A percentile compares a stretch with the other conserved stretches of the same genome.
These are phyloP conservation scores for Umbellularia californica DNA, from an alignment of 164 flowering plant species.

Conservation along the genomic window DNA sequence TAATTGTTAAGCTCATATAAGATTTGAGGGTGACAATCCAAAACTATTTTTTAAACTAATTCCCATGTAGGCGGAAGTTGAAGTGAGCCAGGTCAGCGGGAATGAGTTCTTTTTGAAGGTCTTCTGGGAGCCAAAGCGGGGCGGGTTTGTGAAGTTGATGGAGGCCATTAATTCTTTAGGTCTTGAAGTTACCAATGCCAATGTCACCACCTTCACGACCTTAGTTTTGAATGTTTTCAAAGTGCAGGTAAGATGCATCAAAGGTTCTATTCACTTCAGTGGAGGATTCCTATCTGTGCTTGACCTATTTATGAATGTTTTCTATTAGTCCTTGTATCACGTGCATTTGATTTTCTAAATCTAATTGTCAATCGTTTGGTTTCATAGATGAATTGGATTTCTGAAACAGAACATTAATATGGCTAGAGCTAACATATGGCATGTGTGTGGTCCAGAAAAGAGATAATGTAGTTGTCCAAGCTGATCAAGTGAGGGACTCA, in stretches of 20 bases:
- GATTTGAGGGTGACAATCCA: too few species aligned
- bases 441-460: conserved; percentile 43
- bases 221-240: conserved; percentile 67
- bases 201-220: conserved; percentile 55
- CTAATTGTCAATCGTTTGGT: too few species aligned
- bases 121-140: conserved; percentile 66
- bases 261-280: too few species aligned
- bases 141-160: conserved; percentile 79
- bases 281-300: too few species aligned
- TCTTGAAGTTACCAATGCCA: conserved; percentile 73
- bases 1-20: too few species aligned
- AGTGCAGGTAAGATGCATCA: conserved; percentile 53
- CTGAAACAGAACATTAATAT: too few species aligned
- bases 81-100: conserved; percentile 63
- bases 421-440: too few species aligned
- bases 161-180: conserved; percentile 76
- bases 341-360: too few species aligned
- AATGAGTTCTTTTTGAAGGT: conserved; percentile 72
- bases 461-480: conserved; percentile 66
- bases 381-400: too few species aligned
- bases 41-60: too few species aligned
- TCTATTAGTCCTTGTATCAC: too few species aligned
- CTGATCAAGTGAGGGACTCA: conserved; percentile 73
- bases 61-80: conserved; percentile 61
- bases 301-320: too few species aligned